These are phyloP conservation scores for Daedaleopsis nitida DNA, from an alignment of 768 basidiomycete genomes.

Conservation along the genomic window DNA sequence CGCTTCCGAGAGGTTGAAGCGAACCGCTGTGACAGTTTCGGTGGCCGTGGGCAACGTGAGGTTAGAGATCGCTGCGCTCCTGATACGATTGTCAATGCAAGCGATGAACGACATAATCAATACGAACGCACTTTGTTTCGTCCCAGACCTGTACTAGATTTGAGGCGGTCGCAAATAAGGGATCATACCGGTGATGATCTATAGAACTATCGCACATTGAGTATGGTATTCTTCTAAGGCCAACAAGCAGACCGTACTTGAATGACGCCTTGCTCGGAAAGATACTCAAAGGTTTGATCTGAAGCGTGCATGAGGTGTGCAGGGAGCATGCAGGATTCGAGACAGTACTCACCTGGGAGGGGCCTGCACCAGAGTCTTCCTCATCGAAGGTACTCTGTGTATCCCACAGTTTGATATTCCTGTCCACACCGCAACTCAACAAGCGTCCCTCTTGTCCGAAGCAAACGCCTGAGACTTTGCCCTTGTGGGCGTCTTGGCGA, in stretches of 20 bases:
- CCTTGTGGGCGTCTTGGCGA: constrained; percentile 76
- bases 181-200: constrained; percentile 88
- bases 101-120: no score
- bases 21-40: constrained; percentile 85
- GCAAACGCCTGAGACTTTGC: constrained; percentile 81
- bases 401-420: constrained; percentile 83
- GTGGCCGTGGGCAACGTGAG: constrained; percentile 84
- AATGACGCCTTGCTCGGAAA: constrained; percentile 89
- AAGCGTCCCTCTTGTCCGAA: constrained; percentile 66
- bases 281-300: constrained; percentile 64
- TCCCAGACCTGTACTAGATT: constrained; percentile 97
- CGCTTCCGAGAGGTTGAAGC: constrained; percentile 93
- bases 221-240: neutral
- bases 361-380: constrained; percentile 37
- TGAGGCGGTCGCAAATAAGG: constrained; percentile 93
- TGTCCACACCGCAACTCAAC: constrained; percentile 82
- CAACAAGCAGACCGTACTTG: constrained; percentile 59
- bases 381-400: constrained; percentile 22
- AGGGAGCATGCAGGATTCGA: neutral
- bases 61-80: constrained; percentile 84
- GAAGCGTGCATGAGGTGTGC: constrained; percentile 3
- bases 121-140: constrained; percentile 77
- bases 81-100: constrained; percentile 28
- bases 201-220: constrained; percentile 62
- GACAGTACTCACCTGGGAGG: constrained; percentile 36